Evolutionary conservation across 2,329 filamentous ascomycete species (phyloP).

Genomic region (Fonsecaea pedrosoi): DNA sequence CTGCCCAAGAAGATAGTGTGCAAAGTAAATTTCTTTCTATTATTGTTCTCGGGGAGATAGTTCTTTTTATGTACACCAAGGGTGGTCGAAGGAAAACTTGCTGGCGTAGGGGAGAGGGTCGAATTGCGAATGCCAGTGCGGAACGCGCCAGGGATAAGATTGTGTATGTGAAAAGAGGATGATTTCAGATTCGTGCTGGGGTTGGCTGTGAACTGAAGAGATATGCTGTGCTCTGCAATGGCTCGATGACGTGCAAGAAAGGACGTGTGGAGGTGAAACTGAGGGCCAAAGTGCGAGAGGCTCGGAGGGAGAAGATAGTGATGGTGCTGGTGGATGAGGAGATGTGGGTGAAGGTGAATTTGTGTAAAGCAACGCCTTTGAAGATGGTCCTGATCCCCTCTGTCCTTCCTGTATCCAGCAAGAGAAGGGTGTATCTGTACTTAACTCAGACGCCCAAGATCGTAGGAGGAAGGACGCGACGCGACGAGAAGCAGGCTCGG

Average conservation of each 20-base stretch:
- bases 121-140: conserved; percentile 29
- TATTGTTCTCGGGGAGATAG: conserved; percentile 59
- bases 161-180: conserved; percentile 42
- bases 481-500: conserved; percentile 13
- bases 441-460: conserved; percentile 36
- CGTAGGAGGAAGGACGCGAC: conserved; percentile 14
- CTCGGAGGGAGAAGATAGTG: conserved; percentile 24
- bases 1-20: conserved; percentile 48
- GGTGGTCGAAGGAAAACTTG: conserved; percentile 87
- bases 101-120: conserved; percentile 67
- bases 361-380: conserved; percentile 40
- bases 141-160: conserved; percentile 42
- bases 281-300: conserved; percentile 24
- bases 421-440: conserved; percentile 36
- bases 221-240: conserved; percentile 32
- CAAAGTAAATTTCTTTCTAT: conserved; percentile 58
- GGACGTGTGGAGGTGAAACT: conserved; percentile 26
- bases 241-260: conserved; percentile 35
- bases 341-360: conserved; percentile 25
- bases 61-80: conserved; percentile 78
- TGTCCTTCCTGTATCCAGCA: conserved; percentile 26
- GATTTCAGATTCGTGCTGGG: conserved; percentile 34
- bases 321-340: conserved; percentile 22
- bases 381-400: conserved; percentile 24
- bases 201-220: conserved; percentile 29